Evolutionary conservation across 2,329 filamentous ascomycete species (phyloP).

Genomic region (Metarhizium rileyi): DNA sequence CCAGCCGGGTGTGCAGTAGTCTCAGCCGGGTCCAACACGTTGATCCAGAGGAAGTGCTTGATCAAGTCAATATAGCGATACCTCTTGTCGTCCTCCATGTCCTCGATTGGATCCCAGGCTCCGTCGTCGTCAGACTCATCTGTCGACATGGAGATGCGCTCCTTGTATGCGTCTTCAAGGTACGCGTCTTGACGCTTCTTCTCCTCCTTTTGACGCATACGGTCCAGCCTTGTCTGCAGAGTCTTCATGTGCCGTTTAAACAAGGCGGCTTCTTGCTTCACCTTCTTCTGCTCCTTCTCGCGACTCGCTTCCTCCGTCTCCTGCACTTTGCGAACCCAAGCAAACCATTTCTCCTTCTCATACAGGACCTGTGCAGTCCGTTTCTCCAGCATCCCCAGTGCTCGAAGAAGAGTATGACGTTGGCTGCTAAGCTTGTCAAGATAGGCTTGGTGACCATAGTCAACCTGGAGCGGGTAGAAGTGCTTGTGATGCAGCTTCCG

Average conservation of each 20-base stretch:
- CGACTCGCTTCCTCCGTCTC: slow-evolving; percentile 14
- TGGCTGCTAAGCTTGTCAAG: slow-evolving; percentile 17
- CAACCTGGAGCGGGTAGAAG: slow-evolving; percentile 15
- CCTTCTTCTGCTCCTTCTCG: slow-evolving; percentile 19
- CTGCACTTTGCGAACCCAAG: slow-evolving; percentile 15
- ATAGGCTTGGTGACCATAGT: slow-evolving; percentile 18
- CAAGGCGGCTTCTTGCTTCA: slow-evolving; percentile 16
- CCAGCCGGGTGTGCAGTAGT: background rate
- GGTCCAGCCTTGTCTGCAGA: slow-evolving; percentile 12
- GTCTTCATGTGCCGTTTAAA: slow-evolving; percentile 18
- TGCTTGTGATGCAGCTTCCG: slow-evolving; percentile 16
- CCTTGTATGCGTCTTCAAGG: slow-evolving; percentile 16
- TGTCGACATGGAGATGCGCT: slow-evolving; percentile 13
- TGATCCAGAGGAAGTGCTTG: slow-evolving; percentile 20
- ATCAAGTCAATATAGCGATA: slow-evolving; percentile 19
- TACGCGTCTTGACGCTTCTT: slow-evolving; percentile 18
- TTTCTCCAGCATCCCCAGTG: slow-evolving; percentile 11
- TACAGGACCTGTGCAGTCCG: slow-evolving; percentile 13
- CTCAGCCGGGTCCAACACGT: background rate
- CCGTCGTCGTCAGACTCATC: slow-evolving; percentile 14
- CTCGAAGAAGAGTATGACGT: slow-evolving; percentile 11
- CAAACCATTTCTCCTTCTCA: slow-evolving; percentile 15
- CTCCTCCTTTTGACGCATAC: slow-evolving; percentile 15
- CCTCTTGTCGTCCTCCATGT: slow-evolving; percentile 14
- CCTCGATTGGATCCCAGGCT: slow-evolving; percentile 19